These are phyloP conservation scores for Rickenella mellea DNA, from an alignment of 768 basidiomycete species.

Conservation along the genomic window DNA sequence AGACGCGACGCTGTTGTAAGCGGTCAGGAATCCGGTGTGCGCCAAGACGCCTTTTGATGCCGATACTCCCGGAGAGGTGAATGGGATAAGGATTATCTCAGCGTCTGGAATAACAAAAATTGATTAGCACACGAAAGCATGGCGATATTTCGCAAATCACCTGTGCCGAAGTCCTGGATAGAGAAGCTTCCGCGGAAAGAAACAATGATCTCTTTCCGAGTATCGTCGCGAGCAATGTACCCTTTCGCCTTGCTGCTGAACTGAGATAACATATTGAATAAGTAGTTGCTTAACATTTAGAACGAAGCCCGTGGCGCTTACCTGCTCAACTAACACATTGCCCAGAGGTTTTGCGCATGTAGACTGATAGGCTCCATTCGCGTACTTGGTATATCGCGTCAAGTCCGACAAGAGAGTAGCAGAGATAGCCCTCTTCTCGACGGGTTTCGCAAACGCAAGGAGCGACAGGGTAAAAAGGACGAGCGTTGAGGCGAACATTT, in stretches of 20 bases:
- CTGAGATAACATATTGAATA: no score
- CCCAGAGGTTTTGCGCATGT: slow-evolving; percentile 41
- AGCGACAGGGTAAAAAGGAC: no score
- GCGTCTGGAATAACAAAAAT: slow-evolving; percentile 15
- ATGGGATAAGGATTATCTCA: slow-evolving; percentile 20
- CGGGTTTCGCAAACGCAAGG: no score
- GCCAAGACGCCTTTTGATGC: slow-evolving; percentile 14
- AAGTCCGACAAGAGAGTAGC: slow-evolving; percentile 30
- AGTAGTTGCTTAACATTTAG: no score
- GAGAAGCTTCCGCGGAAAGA: slow-evolving; percentile 31
- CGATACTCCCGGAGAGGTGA: slow-evolving; percentile 17
- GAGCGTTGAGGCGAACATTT: no score
- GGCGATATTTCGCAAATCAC: slow-evolving; percentile 4
- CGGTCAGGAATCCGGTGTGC: slow-evolving; percentile 14
- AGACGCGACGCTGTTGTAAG: slow-evolving; percentile 23
- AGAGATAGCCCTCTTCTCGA: slow-evolving; percentile 15
- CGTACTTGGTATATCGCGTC: slow-evolving; percentile 37
- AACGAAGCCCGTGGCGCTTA: no score
- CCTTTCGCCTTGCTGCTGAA: no score
- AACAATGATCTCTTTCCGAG: slow-evolving; percentile 28
- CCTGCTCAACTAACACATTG: slow-evolving; percentile 29
- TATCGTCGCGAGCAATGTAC: slow-evolving; percentile 35
- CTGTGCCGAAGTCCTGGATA: slow-evolving; percentile 16
- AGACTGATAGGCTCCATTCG: slow-evolving; percentile 38
- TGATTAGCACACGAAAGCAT: neutral